Base-by-base conservation (phyloP, 2,329 filamentous ascomycete species). In the Canariomyces notabilis region DNA sequence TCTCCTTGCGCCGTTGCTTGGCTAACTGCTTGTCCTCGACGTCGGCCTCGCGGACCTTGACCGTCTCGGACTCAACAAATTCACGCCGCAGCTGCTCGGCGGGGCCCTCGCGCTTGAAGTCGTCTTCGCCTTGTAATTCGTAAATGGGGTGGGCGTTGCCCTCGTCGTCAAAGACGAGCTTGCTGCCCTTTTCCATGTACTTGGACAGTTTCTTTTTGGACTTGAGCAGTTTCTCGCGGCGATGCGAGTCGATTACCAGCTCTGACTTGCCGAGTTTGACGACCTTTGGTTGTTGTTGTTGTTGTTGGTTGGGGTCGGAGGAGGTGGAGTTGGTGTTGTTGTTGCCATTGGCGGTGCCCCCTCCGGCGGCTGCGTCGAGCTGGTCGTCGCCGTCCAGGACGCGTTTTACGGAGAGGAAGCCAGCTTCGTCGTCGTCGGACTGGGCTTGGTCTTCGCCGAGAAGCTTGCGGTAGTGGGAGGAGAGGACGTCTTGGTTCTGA, bases 151-250 rank as follows among this genome's bases (percentile, higher is more conserved):
- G 89, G 3, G 89, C 76, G 51, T 86, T 83, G 57, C 90, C 91
- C 23, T 96, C 89, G 38, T 95, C 90, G 67, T 97, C 91, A 64
- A 91, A 98, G 5, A 96, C 76, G 6, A 96, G 71, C 64, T 93
- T 95, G 33, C 80, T 83, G 11, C 88, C 86, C 62, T 85, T 86
- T 61, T 89, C 87, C 73, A 89, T 94, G 73, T 88, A 87, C 64
- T 95, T 93, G 61, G 89, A 77, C 55, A 96, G 79, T 67, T 94
- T 87, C 76, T 95, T 95, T 75, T 96, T 97, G 16, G 87, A 94
- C 61, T 85, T 85, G 55, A 97, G 79, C n/a, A 95, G 78, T 71
- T 96, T 97, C 69, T 95, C 91, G 56, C 89, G 84, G 19, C 93
- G 88, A 66, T 97, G 94, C 11, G 89, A 95, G 70, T 98, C 93